These are phyloP conservation scores for Rhodotorula toruloides DNA, from an alignment of 768 basidiomycete species.

Conservation along the genomic window DNA sequence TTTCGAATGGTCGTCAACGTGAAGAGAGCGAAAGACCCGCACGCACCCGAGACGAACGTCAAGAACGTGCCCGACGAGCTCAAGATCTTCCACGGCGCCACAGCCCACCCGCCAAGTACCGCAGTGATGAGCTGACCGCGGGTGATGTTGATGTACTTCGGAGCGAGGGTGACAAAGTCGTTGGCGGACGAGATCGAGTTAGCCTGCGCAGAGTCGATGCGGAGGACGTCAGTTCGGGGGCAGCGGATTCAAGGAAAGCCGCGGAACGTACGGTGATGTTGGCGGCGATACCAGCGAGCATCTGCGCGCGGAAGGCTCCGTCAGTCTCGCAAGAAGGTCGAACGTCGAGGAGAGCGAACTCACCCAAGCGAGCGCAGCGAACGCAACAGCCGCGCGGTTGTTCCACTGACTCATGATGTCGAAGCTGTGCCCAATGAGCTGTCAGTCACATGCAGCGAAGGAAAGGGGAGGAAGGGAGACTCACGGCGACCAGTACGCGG, in stretches of 20 bases:
- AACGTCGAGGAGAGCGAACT: neutral
- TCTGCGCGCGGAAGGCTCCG: neutral
- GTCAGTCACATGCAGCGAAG: neutral
- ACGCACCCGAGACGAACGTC: slow-evolving; percentile 28
- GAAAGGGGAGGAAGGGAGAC: no score
- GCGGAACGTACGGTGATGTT: slow-evolving; percentile 47
- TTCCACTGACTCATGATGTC: slow-evolving; percentile 55
- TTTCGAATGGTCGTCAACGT: neutral
- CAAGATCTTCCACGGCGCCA: slow-evolving; percentile 53
- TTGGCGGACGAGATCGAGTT: slow-evolving; percentile 74
- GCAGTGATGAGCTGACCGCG: slow-evolving; percentile 59
- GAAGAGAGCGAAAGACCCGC: neutral
- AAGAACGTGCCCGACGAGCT: slow-evolving; percentile 46
- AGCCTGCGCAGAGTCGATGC: slow-evolving; percentile 49
- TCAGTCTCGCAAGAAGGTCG: neutral
- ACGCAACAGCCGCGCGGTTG: slow-evolving; percentile 56
- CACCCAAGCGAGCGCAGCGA: slow-evolving; percentile 50
- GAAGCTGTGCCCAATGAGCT: neutral
- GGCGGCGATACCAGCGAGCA: slow-evolving; percentile 12
- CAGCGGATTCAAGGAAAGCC: slow-evolving; percentile 60
- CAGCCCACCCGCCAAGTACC: slow-evolving; percentile 68
- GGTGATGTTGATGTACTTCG: slow-evolving; percentile 70
- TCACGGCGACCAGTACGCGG: slow-evolving; percentile 23
- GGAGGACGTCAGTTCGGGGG: slow-evolving; percentile 30
- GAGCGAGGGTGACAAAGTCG: slow-evolving; percentile 74